Base-by-base conservation (phyloP, 1,284 basidiomycete species). In the Takashimella koratensis region DNA sequence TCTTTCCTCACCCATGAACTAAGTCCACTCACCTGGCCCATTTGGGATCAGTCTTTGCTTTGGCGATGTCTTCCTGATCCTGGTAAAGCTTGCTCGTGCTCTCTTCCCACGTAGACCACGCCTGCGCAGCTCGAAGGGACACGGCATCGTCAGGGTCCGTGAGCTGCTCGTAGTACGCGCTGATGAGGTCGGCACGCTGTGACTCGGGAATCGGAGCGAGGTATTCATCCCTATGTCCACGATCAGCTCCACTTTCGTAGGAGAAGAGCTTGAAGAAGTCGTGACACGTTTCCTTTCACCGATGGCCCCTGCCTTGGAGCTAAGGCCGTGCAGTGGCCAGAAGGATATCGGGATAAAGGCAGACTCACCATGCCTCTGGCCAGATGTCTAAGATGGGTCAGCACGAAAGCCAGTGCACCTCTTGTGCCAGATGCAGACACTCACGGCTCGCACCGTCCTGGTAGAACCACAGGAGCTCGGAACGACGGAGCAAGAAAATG, bases 401-500 rank as follows among this genome's bases (percentile, higher is more conserved):
- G n/a, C n/a, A n/a, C n/a, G n/a, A n/a, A n/a, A n/a, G n/a, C n/a
- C n/a, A n/a, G n/a, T n/a, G n/a, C n/a, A n/a, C n/a, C n/a, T n/a
- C n/a, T n/a, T n/a, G n/a, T n/a, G n/a, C n/a, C n/a, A n/a, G n/a
- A n/a, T n/a, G n/a, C n/a, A n/a, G n/a, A n/a, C 3, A 58, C 68
- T 57, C 51, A 70, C 68, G 61, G 43, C 59, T 60, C 3, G 67
- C 62, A 6, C 69, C 69, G 42, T 73, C 81, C 78, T 94, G 90
- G 76, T 96, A 97, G 79, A 97, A 96, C 79, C 93, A 97, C 23
- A 82, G 80, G 24, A 97, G 81, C 75, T 98, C 94, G 63, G 84
- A 86, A 75, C 84, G 84, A 41, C 90, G 81, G 27, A 95, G 78
- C 6, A 88, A 88, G 67, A 96, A 96, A 57, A 97, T 93, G 0